Percentiles rank a stretch among this genome's conserved stretches.
Conservation (phyloP, 805 yeast genomes). For the Ascoidea rubescens region DNA sequence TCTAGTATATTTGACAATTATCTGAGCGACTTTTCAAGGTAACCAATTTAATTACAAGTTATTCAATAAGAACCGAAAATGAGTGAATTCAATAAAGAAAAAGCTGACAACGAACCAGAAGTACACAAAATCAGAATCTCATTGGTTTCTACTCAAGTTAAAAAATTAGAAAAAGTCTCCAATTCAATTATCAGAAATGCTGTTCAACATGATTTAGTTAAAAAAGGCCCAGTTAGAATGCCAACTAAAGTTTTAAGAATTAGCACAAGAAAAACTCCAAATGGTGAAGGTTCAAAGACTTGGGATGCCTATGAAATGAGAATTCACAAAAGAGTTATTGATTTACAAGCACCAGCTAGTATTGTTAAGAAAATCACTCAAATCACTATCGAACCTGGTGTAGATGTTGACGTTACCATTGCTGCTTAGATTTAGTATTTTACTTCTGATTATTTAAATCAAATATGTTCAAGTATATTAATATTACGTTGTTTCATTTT, state of each 20-base stretch:
- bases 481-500: too few relatives aligned
- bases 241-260: constrained; percentile 98
- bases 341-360: constrained; percentile 92
- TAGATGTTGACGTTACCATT: constrained; percentile 89
- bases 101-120: constrained; percentile 69
- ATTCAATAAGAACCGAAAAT: constrained; percentile 22
- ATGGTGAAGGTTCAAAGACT: constrained; percentile 99
- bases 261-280: constrained; percentile 99
- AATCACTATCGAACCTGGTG: constrained; percentile 98
- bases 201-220: constrained; percentile 63
- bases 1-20: too few relatives aligned
- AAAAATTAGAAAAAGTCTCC: constrained; percentile 95
- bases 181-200: constrained; percentile 84
- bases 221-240: constrained; percentile 99
- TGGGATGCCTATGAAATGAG: constrained; percentile 99
- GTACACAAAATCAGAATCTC: constrained; percentile 98
- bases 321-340: constrained; percentile 99
- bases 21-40: too few relatives aligned
- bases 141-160: constrained; percentile 96
- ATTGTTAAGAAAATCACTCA: constrained; percentile 92
- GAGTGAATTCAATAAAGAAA: constrained; percentile 80
- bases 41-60: too few relatives aligned
- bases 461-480: too few relatives aligned
- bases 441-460: too few relatives aligned
- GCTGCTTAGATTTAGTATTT: constrained; percentile 44